Evolutionary conservation across 179 eudicot genomes (phyloP).

Genomic region (Camellia oleifera): DNA sequence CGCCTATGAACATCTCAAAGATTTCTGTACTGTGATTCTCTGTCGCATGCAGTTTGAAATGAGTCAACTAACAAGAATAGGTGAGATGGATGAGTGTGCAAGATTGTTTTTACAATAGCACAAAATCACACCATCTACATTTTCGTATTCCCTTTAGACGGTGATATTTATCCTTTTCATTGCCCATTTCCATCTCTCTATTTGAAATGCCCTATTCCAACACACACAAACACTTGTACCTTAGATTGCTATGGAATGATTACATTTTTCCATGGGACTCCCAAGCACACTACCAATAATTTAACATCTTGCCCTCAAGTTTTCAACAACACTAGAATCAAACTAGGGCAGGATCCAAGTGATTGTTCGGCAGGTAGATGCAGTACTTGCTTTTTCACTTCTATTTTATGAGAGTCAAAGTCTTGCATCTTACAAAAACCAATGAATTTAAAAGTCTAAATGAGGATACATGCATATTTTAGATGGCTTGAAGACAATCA

Average conservation of each 20-base stretch:
- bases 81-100: background rate
- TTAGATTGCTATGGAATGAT: background rate
- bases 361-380: background rate
- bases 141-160: background rate
- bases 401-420: background rate
- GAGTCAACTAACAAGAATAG: background rate
- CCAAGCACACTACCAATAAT: background rate
- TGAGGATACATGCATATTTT: background rate
- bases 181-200: background rate
- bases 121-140: background rate
- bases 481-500: background rate
- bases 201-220: background rate
- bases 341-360: background rate
- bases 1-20: background rate
- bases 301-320: background rate
- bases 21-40: background rate
- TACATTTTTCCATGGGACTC: background rate
- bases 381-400: background rate
- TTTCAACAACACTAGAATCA: background rate
- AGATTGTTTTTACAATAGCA: conserved; percentile 1
- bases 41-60: background rate
- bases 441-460: background rate
- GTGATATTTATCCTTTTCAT: background rate
- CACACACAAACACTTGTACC: background rate
- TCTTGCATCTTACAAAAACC: background rate